Conservation (phyloP, 768 basidiomycete species). For the Podaxis rugospora region DNA sequence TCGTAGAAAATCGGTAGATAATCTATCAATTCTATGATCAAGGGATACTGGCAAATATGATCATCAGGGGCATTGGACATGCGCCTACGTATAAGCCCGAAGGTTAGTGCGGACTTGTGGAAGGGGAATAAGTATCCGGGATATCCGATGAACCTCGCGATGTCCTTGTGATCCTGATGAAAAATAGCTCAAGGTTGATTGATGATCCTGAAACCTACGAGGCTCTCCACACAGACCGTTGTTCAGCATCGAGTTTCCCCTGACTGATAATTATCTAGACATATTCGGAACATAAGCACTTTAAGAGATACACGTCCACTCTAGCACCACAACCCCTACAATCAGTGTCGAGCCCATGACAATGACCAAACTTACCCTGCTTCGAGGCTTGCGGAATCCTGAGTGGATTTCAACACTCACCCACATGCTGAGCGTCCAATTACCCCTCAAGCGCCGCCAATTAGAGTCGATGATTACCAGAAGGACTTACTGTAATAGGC, state of each 20-base stretch:
- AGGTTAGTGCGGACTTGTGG: not conserved
- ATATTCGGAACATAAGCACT: not conserved
- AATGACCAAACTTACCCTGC: not conserved
- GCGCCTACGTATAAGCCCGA: not conserved
- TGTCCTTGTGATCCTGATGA: not conserved
- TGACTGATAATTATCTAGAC: not conserved
- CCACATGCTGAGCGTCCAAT: too few relatives aligned
- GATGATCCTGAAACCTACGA: not conserved
- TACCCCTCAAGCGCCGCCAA: too few relatives aligned
- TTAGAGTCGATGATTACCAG: too few relatives aligned
- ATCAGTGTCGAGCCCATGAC: too few relatives aligned
- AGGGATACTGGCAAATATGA: not conserved
- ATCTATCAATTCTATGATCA: not conserved
- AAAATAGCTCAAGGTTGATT: not conserved
- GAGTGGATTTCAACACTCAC: too few relatives aligned
- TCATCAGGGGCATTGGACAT: not conserved
- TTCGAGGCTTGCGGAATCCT: not conserved
- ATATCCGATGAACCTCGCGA: not conserved
- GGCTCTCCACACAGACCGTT: not conserved
- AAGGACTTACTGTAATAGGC: too few relatives aligned
- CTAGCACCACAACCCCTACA: too few relatives aligned
- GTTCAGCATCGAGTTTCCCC: not conserved
- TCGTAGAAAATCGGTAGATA: not conserved
- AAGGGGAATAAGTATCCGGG: not conserved
- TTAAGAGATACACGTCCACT: too few relatives aligned